Conservation (phyloP, 192 early-diverging fungal genomes). For the Entomortierella parvispora region DNA sequence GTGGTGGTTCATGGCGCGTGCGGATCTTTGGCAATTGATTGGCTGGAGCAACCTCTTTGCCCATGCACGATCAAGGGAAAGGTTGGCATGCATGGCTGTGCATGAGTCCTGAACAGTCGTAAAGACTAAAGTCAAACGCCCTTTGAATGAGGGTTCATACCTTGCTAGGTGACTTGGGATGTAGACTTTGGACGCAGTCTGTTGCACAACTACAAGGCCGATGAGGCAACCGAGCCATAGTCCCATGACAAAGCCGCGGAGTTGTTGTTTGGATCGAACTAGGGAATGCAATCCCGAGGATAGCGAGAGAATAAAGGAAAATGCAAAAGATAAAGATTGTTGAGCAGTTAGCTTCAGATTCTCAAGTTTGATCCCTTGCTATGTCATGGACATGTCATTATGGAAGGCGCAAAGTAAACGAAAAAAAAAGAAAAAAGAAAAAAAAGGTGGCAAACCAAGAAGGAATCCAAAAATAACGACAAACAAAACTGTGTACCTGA, state of each 20-base stretch:
- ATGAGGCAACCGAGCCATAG: slow-evolving; percentile 44
- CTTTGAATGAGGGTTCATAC: slow-evolving; percentile 9
- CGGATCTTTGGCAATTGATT: not conserved
- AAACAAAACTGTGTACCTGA: no score
- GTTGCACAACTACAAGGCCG: slow-evolving; percentile 30
- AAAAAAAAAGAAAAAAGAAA: no score
- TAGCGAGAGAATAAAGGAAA: not conserved
- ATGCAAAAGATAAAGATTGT: no score
- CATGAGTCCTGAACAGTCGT: not conserved
- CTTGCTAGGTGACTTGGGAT: slow-evolving; percentile 33
- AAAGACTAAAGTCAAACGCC: not conserved
- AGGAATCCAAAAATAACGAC: no score
- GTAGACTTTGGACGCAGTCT: slow-evolving; percentile 31
- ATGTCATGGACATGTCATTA: no score
- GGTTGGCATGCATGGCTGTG: not conserved
- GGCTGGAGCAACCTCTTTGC: no score
- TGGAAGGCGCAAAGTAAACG: no score
- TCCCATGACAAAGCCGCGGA: slow-evolving; percentile 37
- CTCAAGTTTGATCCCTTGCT: no score
- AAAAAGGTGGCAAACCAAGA: no score
- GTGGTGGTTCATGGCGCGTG: not conserved
- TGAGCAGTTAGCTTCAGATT: no score
- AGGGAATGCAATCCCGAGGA: not conserved
- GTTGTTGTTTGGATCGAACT: slow-evolving; percentile 49
- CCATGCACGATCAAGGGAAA: not conserved